Conservation (phyloP, 1,139 yeast species). For the Lodderomyces margitis region DNA sequence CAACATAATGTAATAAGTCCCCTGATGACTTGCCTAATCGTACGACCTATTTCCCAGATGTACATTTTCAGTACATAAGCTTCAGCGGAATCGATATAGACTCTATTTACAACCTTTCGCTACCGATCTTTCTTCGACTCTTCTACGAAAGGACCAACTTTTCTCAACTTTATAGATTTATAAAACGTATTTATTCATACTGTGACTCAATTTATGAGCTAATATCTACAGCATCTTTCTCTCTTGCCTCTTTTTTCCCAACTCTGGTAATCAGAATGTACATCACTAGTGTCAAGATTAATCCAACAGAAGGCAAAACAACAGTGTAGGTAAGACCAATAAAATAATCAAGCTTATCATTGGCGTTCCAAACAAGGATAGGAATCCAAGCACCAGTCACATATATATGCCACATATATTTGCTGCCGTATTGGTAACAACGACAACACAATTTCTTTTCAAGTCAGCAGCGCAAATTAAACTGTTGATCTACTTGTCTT, state of each 20-base stretch:
- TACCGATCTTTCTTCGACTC: too few species aligned
- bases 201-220: not conserved
- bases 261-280: constrained; percentile 33
- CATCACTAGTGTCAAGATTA: constrained; percentile 33
- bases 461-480: constrained; percentile 41
- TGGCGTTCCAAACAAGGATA: constrained; percentile 49
- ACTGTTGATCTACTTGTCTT: constrained; percentile 60
- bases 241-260: constrained; percentile 14
- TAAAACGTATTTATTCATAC: not conserved
- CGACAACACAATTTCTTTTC: constrained; percentile 51
- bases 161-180: constrained; percentile 2
- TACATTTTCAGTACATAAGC: too few species aligned
- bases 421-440: constrained; percentile 49
- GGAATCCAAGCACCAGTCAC: constrained; percentile 51
- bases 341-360: constrained; percentile 46
- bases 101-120: too few species aligned
- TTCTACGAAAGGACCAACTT: too few species aligned
- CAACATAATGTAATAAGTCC: too few species aligned
- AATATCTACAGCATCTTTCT: constrained; percentile 1
- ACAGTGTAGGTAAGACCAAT: constrained; percentile 54
- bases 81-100: too few species aligned
- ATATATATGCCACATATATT: too few species aligned
- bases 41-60: too few species aligned
- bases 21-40: too few species aligned
- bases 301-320: constrained; percentile 39